Conservation (phyloP, 371 early-diverging fungal genomes). For the Actinomortierella ambigua region DNA sequence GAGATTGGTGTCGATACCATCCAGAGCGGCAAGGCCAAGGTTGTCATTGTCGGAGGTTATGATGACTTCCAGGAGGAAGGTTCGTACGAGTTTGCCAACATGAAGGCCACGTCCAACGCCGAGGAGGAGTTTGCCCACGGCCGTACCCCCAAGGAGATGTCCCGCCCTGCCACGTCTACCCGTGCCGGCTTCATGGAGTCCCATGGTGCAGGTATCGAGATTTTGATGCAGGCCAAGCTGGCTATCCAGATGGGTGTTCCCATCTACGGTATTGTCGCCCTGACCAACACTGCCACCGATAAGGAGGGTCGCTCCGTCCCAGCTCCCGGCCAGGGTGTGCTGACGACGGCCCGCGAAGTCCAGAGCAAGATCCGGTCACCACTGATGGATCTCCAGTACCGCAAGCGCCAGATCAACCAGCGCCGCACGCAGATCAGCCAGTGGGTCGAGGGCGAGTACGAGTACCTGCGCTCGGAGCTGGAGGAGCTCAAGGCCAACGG, state of each 20-base stretch:
- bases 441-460: conserved; percentile 88
- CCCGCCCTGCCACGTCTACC: conserved; percentile 91
- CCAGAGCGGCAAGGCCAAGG: conserved; percentile 90
- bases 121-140: conserved; percentile 87
- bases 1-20: conserved; percentile 94
- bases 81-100: conserved; percentile 95
- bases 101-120: conserved; percentile 94
- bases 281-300: conserved; percentile 94
- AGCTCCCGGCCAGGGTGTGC: conserved; percentile 95
- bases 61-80: conserved; percentile 96
- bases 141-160: conserved; percentile 90
- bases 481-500: conserved; percentile 70
- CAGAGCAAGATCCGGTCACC: conserved; percentile 71
- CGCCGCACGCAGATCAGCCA: conserved; percentile 83
- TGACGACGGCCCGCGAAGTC: conserved; percentile 92
- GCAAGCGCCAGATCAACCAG: conserved; percentile 81
- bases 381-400: conserved; percentile 89
- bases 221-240: conserved; percentile 89
- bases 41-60: conserved; percentile 93
- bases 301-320: conserved; percentile 97
- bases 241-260: conserved; percentile 96
- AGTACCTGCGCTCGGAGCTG: conserved; percentile 73
- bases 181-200: conserved; percentile 96
- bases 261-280: conserved; percentile 91
- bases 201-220: conserved; percentile 91